Evolutionary conservation across 345 rosid species (phyloP), one percentile per base, ranked within the genome.

Genomic region (Syzygium aromaticum): DNA sequence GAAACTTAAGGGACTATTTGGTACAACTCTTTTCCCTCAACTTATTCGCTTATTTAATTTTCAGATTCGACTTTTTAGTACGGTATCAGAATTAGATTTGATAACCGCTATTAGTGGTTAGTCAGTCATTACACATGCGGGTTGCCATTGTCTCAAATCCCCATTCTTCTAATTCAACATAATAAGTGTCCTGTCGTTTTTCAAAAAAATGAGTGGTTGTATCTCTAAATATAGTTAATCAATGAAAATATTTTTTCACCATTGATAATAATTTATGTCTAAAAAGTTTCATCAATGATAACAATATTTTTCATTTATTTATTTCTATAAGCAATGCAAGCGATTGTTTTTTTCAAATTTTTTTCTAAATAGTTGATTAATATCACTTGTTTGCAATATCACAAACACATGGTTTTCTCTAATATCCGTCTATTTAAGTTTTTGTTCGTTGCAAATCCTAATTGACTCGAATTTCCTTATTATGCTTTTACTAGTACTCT

Each of bases 311-410:
- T 28, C 21, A 1, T 63, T 63, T 4, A 28, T 64, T 64, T 9
- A 28, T 28, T 63, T 63, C 16, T 28, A 30, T 28, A 33, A 64
- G 1, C 4, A 0, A 64, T 30, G 16, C 3, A 30, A 33, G 0
- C 0, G 0, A 3, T 30, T 2, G 7, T 64, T 16, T 30, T 63
- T 64, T 64, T 64, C 3, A 7, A 3, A 7, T 15, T 30, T 7
- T 64, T 64, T 64, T 8, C 11, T 43, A 5, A 61, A n/a, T 27
- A n/a, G 15, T 64, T 64, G 11, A 28, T 64, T 64, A 11, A 64
- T 64, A 64, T 16, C 11, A 64, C 5, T 54, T 21, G 25, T 21
- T 54, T 4, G 10, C 9, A 21, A 54, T 21, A 54, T 7, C 11
- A 64, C 19, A 28, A 30, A 17, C 46, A 30, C 43, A 64, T 15